Evolutionary conservation across 768 basidiomycete species (phyloP).

Genomic region (Boletus subparvulus): DNA sequence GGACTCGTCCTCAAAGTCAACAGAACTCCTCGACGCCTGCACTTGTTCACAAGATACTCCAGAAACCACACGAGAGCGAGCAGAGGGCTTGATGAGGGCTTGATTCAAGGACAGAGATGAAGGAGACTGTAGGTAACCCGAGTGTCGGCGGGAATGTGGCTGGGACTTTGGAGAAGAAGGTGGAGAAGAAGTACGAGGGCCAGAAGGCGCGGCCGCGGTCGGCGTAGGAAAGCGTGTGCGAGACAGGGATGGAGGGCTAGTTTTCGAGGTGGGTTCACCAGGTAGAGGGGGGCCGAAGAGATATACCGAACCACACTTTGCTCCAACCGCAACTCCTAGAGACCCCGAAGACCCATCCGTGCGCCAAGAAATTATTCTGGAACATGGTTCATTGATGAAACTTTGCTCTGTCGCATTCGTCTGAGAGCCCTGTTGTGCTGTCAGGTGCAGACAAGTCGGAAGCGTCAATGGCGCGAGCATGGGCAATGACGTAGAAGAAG

Average conservation of each 20-base stretch:
- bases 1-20: constrained; percentile 81
- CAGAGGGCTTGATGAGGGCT: constrained; percentile 52
- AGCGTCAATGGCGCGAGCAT: constrained; percentile 31
- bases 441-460: constrained; percentile 14
- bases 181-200: constrained; percentile 11
- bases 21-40: constrained; percentile 75
- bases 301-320: constrained; percentile 25
- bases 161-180: constrained; percentile 23
- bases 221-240: constrained; percentile 11
- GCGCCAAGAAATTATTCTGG: constrained; percentile 20
- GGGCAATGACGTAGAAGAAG: neutral
- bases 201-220: constrained; percentile 5
- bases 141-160: constrained; percentile 27
- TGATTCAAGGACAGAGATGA: constrained; percentile 37
- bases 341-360: neutral
- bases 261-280: constrained; percentile 19
- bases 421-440: constrained; percentile 6
- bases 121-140: constrained; percentile 34
- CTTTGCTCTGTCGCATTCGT: constrained; percentile 23
- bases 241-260: constrained; percentile 7
- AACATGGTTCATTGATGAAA: constrained; percentile 22
- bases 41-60: constrained; percentile 67
- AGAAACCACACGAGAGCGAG: constrained; percentile 66
- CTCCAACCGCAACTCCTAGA: constrained; percentile 24
- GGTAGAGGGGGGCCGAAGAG: constrained; percentile 27